These are phyloP conservation scores for Taxawa tesnikishii DNA, from an alignment of 2,329 filamentous ascomycete species.

Conservation along the genomic window DNA sequence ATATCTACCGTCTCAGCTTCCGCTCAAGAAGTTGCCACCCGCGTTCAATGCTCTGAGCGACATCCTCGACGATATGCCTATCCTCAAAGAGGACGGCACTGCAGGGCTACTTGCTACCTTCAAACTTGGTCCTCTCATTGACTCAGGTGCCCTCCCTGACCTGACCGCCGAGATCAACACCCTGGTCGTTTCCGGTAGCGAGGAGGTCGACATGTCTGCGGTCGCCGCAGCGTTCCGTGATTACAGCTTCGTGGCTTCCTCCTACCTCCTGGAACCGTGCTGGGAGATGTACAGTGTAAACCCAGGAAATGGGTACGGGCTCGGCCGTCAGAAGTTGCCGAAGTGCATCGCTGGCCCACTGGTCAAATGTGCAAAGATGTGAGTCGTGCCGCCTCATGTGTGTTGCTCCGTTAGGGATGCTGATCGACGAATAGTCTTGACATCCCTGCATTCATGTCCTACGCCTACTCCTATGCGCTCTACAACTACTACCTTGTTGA, in stretches of 20 bases:
- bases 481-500: slow-evolving; percentile 53
- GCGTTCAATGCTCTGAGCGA: slow-evolving; percentile 64
- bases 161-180: slow-evolving; percentile 51
- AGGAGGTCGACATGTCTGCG: slow-evolving; percentile 57
- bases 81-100: slow-evolving; percentile 59
- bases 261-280: slow-evolving; percentile 84
- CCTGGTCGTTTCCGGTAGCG: slow-evolving; percentile 40
- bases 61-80: slow-evolving; percentile 65
- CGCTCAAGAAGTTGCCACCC: slow-evolving; percentile 45
- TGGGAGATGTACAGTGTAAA: slow-evolving; percentile 52
- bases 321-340: slow-evolving; percentile 63
- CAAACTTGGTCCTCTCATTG: slow-evolving; percentile 62
- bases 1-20: slow-evolving; percentile 53
- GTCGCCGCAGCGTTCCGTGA: slow-evolving; percentile 84
- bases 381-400: slow-evolving; percentile 31
- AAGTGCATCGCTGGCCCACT: slow-evolving; percentile 68
- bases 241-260: slow-evolving; percentile 81
- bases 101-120: slow-evolving; percentile 67
- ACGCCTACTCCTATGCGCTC: slow-evolving; percentile 49
- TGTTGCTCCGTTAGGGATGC: slow-evolving; percentile 6
- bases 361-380: slow-evolving; percentile 74
- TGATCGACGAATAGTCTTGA: slow-evolving; percentile 39
- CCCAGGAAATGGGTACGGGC: slow-evolving; percentile 60
- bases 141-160: slow-evolving; percentile 55
- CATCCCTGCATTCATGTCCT: slow-evolving; percentile 69